These are phyloP conservation scores for Sophora flavescens DNA, from an alignment of 306 rosid species.

Conservation along the genomic window DNA sequence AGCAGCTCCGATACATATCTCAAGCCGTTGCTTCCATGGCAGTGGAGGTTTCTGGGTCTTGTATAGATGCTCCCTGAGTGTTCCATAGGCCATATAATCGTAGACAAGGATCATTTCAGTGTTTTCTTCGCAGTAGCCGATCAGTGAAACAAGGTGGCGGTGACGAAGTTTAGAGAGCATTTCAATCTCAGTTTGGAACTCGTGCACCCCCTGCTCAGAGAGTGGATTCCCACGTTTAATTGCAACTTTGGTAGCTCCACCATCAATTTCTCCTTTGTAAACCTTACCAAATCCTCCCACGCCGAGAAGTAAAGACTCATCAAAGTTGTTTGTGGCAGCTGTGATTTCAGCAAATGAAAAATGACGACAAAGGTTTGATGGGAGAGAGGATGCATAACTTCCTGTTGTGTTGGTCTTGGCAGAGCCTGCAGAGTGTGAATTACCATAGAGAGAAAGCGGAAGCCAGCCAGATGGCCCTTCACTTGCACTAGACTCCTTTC, in stretches of 20 bases:
- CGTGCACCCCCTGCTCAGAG: constrained; percentile 98
- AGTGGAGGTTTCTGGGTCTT: constrained; percentile 95
- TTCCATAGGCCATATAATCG: constrained; percentile 94
- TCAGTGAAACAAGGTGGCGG: constrained; percentile 95
- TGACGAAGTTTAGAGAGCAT: constrained; percentile 99
- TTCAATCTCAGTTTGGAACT: constrained; percentile 98
- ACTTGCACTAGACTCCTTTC: constrained; percentile 72
- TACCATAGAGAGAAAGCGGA: constrained; percentile 91
- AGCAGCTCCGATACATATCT: constrained; percentile 98
- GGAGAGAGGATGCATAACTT: constrained; percentile 90
- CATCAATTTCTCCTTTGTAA: constrained; percentile 91
- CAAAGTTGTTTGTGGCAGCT: constrained; percentile 90
- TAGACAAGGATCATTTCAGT: constrained; percentile 98
- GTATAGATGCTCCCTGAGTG: constrained; percentile 96
- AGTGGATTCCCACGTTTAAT: constrained; percentile 97
- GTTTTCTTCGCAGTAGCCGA: constrained; percentile 97
- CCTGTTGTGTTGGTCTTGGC: constrained; percentile 94
- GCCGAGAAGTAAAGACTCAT: constrained; percentile 90
- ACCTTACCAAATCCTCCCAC: constrained; percentile 99
- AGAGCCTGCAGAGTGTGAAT: constrained; percentile 90
- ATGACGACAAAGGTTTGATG: constrained; percentile 95
- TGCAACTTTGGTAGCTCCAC: constrained; percentile 83
- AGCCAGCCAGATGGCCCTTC: constrained; percentile 99
- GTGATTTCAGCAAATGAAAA: constrained; percentile 96
- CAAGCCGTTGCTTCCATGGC: constrained; percentile 99